Conservation (phyloP, 1,284 basidiomycete genomes). For the Irpex sp. region DNA sequence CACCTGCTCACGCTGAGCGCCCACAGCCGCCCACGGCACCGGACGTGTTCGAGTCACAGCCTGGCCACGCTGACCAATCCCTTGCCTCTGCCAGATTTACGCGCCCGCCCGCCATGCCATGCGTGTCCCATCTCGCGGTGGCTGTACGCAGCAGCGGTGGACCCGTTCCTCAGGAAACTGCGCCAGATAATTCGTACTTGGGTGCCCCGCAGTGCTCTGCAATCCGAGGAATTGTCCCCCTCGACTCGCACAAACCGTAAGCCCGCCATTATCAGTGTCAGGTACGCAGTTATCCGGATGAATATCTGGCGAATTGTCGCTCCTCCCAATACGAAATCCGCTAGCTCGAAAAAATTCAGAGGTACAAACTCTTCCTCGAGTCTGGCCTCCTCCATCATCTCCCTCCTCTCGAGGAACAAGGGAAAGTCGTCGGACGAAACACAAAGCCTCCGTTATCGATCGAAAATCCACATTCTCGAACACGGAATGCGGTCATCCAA, state of each 20-base stretch:
- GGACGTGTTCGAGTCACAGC: not conserved
- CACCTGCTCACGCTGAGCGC: not conserved
- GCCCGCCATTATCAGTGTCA: not conserved
- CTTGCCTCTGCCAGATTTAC: not conserved
- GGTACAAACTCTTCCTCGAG: not conserved
- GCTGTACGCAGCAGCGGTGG: not conserved
- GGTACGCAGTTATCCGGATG: not conserved
- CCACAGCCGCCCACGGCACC: not conserved
- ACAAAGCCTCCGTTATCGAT: not conserved
- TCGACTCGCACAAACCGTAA: not conserved
- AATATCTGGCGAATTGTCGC: not conserved
- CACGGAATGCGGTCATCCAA: not conserved
- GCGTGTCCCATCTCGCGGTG: not conserved
- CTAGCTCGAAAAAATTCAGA: not conserved
- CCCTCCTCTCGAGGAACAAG: not conserved
- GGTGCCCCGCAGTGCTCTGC: not conserved
- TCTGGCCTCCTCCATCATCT: not conserved
- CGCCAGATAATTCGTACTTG: not conserved
- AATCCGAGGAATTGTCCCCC: not conserved
- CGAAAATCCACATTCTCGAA: not conserved
- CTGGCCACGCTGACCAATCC: not conserved
- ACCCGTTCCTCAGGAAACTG: not conserved
- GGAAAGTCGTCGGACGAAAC: not conserved
- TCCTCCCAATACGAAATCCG: not conserved
- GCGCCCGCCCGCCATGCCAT: not conserved